Conservation (phyloP, 2,329 filamentous ascomycete genomes). For the Beauveria rudraprayagi region DNA sequence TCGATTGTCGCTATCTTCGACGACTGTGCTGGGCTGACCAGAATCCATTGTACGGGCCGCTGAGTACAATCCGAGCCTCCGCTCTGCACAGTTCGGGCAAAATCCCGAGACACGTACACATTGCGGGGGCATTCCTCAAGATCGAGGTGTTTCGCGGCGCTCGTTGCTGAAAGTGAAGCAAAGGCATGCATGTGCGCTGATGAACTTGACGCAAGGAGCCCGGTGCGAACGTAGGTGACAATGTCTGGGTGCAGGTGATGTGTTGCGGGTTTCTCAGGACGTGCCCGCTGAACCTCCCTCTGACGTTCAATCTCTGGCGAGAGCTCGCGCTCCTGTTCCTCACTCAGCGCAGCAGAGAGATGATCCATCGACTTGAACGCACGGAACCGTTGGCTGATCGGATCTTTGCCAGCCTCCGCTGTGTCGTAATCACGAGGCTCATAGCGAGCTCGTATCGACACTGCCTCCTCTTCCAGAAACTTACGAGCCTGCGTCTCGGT, state of each 20-base stretch:
- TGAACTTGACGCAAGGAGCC: background rate
- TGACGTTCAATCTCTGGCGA: slow-evolving; percentile 56
- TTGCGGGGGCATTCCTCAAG: background rate
- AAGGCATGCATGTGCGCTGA: background rate
- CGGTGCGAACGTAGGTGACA: background rate
- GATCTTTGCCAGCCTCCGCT: background rate
- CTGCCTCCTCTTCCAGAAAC: background rate
- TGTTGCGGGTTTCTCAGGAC: background rate
- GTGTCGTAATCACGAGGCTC: background rate
- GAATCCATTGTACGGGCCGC: background rate
- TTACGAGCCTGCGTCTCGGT: background rate
- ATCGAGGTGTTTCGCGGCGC: background rate
- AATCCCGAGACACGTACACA: background rate
- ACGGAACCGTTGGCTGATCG: background rate
- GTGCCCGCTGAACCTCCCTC: slow-evolving; percentile 42
- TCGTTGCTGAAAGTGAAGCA: background rate
- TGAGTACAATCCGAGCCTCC: background rate
- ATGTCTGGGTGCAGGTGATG: slow-evolving; percentile 1
- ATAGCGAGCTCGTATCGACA: background rate
- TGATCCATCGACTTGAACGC: background rate
- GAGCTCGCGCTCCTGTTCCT: slow-evolving; percentile 64
- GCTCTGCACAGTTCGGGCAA: background rate
- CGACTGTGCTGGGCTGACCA: background rate
- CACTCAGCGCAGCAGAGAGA: slow-evolving; percentile 19
- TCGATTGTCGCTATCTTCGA: background rate